A percentile compares a stretch with the other conserved stretches of the same genome.
phyloP scores from a whole-genome alignment of 495 filamentous ascomycete species.

The Immersiella caudata region DNA sequence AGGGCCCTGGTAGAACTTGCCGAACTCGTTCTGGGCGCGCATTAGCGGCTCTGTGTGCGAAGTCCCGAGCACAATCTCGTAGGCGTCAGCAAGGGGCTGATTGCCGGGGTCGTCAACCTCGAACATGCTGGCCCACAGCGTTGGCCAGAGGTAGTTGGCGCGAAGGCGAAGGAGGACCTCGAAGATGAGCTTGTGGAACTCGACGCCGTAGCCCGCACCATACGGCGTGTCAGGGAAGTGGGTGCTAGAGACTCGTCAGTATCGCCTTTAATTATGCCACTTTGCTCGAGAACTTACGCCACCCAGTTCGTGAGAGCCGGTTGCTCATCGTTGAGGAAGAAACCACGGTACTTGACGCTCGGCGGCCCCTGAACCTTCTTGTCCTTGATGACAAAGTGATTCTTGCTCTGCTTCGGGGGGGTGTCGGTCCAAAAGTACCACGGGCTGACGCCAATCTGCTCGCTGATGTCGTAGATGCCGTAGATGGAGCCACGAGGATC shows the following conservation, averaged over 20 bases:
- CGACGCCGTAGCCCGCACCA: conserved; percentile 61
- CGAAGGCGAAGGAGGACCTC: conserved; percentile 69
- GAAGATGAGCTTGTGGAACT: conserved; percentile 70
- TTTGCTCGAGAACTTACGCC: too few relatives aligned
- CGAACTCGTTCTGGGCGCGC: conserved; percentile 71
- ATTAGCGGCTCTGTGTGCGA: conserved; percentile 77
- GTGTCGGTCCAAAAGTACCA: conserved; percentile 81
- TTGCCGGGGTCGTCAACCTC: conserved; percentile 69
- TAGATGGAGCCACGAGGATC: conserved; percentile 73
- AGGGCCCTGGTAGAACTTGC: conserved; percentile 57
- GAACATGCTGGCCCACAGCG: conserved; percentile 72
- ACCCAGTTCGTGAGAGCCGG: conserved; percentile 74
- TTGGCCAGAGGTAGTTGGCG: conserved; percentile 78
- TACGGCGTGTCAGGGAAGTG: conserved; percentile 50
- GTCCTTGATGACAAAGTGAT: conserved; percentile 57
- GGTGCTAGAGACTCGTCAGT: conserved; percentile 20
- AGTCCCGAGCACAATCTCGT: conserved; percentile 70
- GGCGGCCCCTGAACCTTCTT: conserved; percentile 63
- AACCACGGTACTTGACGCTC: conserved; percentile 72
- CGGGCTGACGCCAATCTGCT: conserved; percentile 76
- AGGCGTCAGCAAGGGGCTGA: conserved; percentile 69
- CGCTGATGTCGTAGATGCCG: conserved; percentile 72
- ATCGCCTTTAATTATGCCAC: neutral
- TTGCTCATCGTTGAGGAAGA: conserved; percentile 81
- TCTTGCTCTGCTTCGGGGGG: conserved; percentile 53